Conservation (phyloP, 208 protist species). For the Wallacemonas collosoma region DNA sequence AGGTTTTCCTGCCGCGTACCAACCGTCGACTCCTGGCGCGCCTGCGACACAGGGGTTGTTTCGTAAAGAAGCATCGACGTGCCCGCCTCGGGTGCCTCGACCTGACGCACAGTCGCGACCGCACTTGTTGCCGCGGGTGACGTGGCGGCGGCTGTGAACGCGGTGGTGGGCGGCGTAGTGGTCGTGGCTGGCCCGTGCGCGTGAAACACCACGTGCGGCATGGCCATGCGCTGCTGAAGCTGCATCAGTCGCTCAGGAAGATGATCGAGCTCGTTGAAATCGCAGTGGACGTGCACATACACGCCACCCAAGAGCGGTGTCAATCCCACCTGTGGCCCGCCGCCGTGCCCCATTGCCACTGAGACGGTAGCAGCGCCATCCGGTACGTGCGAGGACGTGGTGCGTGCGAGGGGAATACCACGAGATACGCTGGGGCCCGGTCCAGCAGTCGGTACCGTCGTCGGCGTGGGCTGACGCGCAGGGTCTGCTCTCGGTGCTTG, state of each 20-base stretch:
- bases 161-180: background rate
- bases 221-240: slow-evolving; percentile 33
- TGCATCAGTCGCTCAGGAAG: slow-evolving; percentile 55
- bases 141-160: background rate
- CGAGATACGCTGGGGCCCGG: background rate
- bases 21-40: background rate
- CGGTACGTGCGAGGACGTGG: background rate
- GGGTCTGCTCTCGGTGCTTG: background rate
- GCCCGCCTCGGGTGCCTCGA: no score
- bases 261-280: slow-evolving; percentile 57
- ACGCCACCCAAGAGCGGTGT: slow-evolving; percentile 25
- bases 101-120: background rate
- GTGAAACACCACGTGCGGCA: slow-evolving; percentile 18
- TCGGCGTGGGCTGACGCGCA: background rate
- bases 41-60: background rate
- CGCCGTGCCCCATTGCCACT: background rate
- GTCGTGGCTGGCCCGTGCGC: background rate
- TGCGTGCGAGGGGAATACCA: slow-evolving; percentile 4
- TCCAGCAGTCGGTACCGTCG: background rate
- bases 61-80: no score
- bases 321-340: background rate
- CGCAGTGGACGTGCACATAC: slow-evolving; percentile 80
- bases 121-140: background rate
- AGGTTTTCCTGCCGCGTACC: slow-evolving; percentile 1
- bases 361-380: background rate